Evolutionary conservation across 495 filamentous ascomycete genomes (phyloP).

Genomic region (Lentithecium fluviatile): DNA sequence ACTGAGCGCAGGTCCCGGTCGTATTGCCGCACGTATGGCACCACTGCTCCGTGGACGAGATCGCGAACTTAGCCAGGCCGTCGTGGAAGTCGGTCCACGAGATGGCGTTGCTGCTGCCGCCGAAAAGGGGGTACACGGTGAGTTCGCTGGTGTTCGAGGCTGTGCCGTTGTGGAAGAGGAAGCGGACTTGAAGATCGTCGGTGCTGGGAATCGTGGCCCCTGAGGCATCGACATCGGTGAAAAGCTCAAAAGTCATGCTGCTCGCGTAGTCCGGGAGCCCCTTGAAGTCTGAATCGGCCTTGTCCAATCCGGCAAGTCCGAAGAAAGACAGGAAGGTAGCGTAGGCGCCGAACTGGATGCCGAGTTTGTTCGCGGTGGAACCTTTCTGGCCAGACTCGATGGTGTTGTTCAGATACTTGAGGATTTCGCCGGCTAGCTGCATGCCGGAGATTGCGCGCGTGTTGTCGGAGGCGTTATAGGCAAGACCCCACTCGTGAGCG

Average conservation of each 20-base stretch:
- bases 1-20: slow-evolving; percentile 58
- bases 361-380: slow-evolving; percentile 51
- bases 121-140: slow-evolving; percentile 64
- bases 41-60: slow-evolving; percentile 63
- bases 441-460: slow-evolving; percentile 65
- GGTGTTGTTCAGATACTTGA: slow-evolving; percentile 55
- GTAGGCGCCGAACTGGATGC: slow-evolving; percentile 67
- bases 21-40: slow-evolving; percentile 65
- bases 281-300: slow-evolving; percentile 59
- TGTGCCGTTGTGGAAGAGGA: slow-evolving; percentile 75
- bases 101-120: slow-evolving; percentile 51
- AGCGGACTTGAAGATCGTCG: slow-evolving; percentile 67
- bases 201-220: slow-evolving; percentile 52
- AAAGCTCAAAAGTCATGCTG: slow-evolving; percentile 72
- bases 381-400: slow-evolving; percentile 44
- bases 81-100: slow-evolving; percentile 62
- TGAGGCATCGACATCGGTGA: slow-evolving; percentile 52
- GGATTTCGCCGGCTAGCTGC: slow-evolving; percentile 62
- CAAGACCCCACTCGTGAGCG: slow-evolving; percentile 62
- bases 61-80: slow-evolving; percentile 60
- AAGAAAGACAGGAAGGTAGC: slow-evolving; percentile 74
- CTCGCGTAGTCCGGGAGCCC: slow-evolving; percentile 69
- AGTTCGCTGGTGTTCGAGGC: slow-evolving; percentile 53
- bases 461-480: slow-evolving; percentile 57
- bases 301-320: slow-evolving; percentile 61